A percentile compares a stretch with the other conserved stretches of the same genome.
Conservation (phyloP, 2,329 filamentous ascomycete genomes). For the Penicillium freii region DNA sequence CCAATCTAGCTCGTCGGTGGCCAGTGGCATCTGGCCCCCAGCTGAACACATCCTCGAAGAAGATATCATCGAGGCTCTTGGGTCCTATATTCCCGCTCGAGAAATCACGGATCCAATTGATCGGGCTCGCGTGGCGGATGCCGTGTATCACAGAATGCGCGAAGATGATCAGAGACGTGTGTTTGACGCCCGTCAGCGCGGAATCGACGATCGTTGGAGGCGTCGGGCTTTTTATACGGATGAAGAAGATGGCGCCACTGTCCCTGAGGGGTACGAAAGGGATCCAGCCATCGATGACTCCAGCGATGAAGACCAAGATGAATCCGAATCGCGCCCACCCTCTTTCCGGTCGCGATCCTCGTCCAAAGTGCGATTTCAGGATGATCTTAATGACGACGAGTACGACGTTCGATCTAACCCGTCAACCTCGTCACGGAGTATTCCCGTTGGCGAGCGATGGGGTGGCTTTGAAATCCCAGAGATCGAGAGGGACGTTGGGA, state of each 20-base stretch:
- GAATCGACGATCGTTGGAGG: constrained; percentile 70
- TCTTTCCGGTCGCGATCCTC: constrained; percentile 67
- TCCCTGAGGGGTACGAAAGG: constrained; percentile 59
- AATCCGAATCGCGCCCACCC: constrained; percentile 37
- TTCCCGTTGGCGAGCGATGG: constrained; percentile 67
- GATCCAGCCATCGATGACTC: constrained; percentile 40
- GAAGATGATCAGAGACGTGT: constrained; percentile 39
- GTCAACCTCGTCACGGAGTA: constrained; percentile 69
- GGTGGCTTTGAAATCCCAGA: constrained; percentile 75
- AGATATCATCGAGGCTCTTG: constrained; percentile 45
- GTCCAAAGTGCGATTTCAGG: constrained; percentile 74
- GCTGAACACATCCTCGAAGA: constrained; percentile 39
- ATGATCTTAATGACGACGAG: constrained; percentile 66
- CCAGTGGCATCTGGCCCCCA: constrained; percentile 40
- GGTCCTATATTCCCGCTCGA: constrained; percentile 41
- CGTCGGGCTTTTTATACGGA: constrained; percentile 79
- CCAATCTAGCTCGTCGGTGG: constrained; percentile 29
- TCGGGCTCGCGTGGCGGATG: constrained; percentile 40
- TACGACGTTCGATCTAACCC: constrained; percentile 69
- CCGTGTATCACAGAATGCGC: constrained; percentile 40
- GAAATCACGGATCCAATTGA: constrained; percentile 46
- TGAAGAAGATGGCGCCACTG: constrained; percentile 72
- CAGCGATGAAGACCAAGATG: constrained; percentile 55
- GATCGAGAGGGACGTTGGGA: constrained; percentile 77
- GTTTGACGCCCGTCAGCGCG: constrained; percentile 39